Percentiles rank a stretch among this genome's conserved stretches.
Conservation (phyloP, 2,329 filamentous ascomycete species). For the Penicillium sp. region DNA sequence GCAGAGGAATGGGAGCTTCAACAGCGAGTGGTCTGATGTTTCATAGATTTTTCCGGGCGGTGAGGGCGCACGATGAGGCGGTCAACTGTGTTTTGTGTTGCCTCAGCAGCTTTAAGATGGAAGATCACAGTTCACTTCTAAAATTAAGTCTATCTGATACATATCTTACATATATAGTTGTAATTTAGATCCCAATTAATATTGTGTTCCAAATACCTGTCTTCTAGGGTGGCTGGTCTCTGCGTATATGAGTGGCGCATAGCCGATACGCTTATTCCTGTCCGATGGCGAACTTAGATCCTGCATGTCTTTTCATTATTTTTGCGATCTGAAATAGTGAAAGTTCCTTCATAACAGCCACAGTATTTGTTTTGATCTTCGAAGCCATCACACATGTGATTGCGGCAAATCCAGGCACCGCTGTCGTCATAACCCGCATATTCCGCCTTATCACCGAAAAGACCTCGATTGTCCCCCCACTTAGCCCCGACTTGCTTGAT, state of each 20-base stretch:
- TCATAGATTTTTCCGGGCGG: conserved; percentile 20
- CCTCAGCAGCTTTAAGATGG: neutral
- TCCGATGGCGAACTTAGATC: neutral
- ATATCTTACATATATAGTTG: neutral
- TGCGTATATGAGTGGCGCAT: neutral
- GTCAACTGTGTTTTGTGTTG: neutral
- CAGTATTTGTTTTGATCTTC: neutral
- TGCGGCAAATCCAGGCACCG: conserved; percentile 5
- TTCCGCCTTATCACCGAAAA: conserved; percentile 7
- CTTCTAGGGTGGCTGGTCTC: too few species aligned
- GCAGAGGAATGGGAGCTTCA: neutral
- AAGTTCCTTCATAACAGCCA: neutral
- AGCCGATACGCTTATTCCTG: neutral
- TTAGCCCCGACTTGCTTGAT: neutral
- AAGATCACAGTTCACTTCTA: neutral
- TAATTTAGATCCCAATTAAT: neutral
- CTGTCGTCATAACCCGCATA: conserved; percentile 17
- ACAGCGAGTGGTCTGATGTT: conserved; percentile 15
- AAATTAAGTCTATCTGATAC: neutral
- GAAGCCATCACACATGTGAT: neutral
- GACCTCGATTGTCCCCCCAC: conserved; percentile 4
- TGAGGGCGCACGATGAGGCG: conserved; percentile 9
- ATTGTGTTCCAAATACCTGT: neutral
- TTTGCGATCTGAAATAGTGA: neutral
- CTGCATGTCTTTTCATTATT: neutral